Evolutionary conservation across 805 yeast species (phyloP).

Genomic region (Pichia ethanolica): DNA sequence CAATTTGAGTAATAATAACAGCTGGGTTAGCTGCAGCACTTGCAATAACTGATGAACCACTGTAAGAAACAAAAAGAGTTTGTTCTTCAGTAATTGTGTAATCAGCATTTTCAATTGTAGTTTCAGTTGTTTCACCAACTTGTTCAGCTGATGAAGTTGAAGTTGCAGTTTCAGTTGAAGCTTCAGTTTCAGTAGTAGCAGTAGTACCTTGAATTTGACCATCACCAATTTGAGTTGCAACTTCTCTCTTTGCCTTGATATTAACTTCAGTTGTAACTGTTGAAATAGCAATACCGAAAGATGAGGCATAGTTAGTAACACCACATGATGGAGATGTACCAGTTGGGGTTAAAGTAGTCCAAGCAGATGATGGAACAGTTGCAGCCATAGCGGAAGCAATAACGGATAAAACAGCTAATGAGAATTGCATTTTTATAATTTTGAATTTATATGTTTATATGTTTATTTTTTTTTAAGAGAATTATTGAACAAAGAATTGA

Average conservation of each 20-base stretch:
- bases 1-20: conserved; percentile 17
- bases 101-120: not conserved
- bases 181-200: conserved; percentile 14
- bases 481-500: not conserved
- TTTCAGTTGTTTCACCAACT: not conserved
- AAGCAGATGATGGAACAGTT: conserved; percentile 57
- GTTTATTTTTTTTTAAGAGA: not conserved
- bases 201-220: conserved; percentile 39
- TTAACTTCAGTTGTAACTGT: conserved; percentile 36
- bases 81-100: conserved; percentile 15
- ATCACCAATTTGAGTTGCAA: conserved; percentile 38
- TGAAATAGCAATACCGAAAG: conserved; percentile 66
- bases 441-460: not conserved
- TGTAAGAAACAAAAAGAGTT: conserved; percentile 32
- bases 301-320: conserved; percentile 44
- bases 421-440: conserved; percentile 10
- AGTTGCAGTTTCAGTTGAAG: not conserved
- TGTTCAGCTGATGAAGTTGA: not conserved
- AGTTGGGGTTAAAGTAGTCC: conserved; percentile 65
- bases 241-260: conserved; percentile 26
- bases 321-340: conserved; percentile 40
- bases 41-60: conserved; percentile 28
- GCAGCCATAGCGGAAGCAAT: conserved; percentile 51
- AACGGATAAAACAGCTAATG: conserved; percentile 31
- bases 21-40: conserved; percentile 17